A percentile compares a stretch with the other conserved stretches of the same genome.
These are phyloP conservation scores for Starmera quercuum DNA, from an alignment of 805 yeast genomes.

Conservation along the genomic window DNA sequence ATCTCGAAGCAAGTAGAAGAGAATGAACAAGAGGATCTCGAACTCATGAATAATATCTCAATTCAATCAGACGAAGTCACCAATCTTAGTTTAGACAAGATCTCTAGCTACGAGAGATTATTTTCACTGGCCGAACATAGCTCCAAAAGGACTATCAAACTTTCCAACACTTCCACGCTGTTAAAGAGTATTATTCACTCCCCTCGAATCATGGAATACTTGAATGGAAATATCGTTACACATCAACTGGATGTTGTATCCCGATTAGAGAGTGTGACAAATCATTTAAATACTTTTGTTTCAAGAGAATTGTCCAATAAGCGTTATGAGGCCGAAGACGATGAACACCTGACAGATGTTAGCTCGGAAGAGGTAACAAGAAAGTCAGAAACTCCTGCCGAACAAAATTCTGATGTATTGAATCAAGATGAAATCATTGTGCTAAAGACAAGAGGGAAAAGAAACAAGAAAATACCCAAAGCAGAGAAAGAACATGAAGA, in stretches of 20 bases:
- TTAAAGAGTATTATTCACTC: not conserved
- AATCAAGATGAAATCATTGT: slow-evolving; percentile 28
- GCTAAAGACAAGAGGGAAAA: slow-evolving; percentile 21
- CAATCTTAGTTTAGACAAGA: too few species aligned
- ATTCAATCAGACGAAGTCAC: too few species aligned
- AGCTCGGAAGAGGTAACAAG: too few species aligned
- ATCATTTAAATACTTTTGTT: not conserved
- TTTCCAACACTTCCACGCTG: too few species aligned
- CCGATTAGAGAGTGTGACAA: slow-evolving; percentile 2
- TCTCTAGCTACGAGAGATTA: too few species aligned
- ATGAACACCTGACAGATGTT: not conserved
- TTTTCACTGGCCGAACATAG: too few species aligned
- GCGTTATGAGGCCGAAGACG: not conserved
- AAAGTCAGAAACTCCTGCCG: slow-evolving; percentile 1
- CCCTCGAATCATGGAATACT: not conserved
- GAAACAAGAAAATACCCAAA: slow-evolving; percentile 2
- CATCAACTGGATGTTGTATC: not conserved
- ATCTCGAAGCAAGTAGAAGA: slow-evolving; percentile 29
- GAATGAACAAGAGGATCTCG: slow-evolving; percentile 3
- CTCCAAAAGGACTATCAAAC: too few species aligned
- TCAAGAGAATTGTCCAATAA: not conserved
- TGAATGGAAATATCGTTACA: not conserved
- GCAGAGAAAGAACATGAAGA: slow-evolving; percentile 10
- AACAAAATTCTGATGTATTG: slow-evolving; percentile 2
- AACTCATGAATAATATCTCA: not conserved